Evolutionary conservation across 1,139 yeast genomes (phyloP).

Genomic region (Lodderomyces orthopsilosis): DNA sequence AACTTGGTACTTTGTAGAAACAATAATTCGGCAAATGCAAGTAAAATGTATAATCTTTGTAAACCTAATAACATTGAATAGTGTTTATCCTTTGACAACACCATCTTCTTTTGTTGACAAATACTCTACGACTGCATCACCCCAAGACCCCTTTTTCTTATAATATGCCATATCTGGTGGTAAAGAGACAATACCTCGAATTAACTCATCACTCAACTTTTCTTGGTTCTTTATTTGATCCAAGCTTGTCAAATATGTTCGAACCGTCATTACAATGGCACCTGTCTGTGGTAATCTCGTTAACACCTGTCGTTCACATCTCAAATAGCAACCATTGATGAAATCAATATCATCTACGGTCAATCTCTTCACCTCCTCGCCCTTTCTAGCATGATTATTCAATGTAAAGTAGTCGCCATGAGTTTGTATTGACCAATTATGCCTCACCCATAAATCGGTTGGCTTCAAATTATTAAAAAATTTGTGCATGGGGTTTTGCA

Average conservation of each 20-base stretch:
- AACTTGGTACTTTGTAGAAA: too few relatives aligned
- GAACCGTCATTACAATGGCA: conserved; percentile 39
- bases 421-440: conserved; percentile 32
- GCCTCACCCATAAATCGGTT: conserved; percentile 38
- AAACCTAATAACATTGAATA: too few relatives aligned
- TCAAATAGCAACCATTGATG: conserved; percentile 32
- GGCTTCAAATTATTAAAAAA: conserved; percentile 38
- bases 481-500: conserved; percentile 35
- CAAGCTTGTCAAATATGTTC: conserved; percentile 42
- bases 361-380: conserved; percentile 24
- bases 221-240: conserved; percentile 29
- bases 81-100: too few relatives aligned
- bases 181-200: conserved; percentile 56
- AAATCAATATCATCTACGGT: conserved; percentile 33
- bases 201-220: conserved; percentile 42
- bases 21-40: too few relatives aligned
- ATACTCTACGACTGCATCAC: conserved; percentile 54
- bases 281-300: conserved; percentile 38
- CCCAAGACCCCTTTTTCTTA: conserved; percentile 63
- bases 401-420: conserved; percentile 22
- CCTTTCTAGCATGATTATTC: conserved; percentile 34
- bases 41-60: too few relatives aligned
- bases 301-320: conserved; percentile 43
- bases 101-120: conserved; percentile 18
- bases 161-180: conserved; percentile 59